A percentile compares a stretch with the other conserved stretches of the same genome.
phyloP scores from a whole-genome alignment of 2,329 filamentous ascomycete genomes.

The Elsinoe ampelina region DNA sequence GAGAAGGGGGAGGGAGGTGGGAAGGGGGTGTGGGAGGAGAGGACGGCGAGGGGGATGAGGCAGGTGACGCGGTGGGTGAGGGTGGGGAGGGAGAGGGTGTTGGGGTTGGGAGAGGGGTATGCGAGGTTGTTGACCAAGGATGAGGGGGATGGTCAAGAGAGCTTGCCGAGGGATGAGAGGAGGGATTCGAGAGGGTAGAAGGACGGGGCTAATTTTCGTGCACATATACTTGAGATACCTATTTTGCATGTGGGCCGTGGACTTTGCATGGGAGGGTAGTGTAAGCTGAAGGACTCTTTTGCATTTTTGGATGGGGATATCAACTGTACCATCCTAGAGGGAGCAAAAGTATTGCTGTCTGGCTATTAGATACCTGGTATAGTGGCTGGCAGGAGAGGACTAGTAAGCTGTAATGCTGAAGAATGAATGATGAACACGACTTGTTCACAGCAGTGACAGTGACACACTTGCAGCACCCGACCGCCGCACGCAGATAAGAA shows the following conservation, averaged over 20 bases:
- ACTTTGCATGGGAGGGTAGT: neutral
- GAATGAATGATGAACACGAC: no score
- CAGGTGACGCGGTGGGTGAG: neutral
- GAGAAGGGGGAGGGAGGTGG: neutral
- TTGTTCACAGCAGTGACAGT: no score
- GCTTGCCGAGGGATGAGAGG: neutral
- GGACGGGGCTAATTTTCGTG: neutral
- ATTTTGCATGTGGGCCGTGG: neutral
- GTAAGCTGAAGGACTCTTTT: no score
- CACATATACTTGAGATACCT: constrained; percentile 11
- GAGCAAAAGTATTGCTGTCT: neutral
- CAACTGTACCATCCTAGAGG: neutral
- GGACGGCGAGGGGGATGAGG: neutral
- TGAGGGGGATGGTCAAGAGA: neutral
- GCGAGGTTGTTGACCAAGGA: neutral
- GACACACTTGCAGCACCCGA: no score
- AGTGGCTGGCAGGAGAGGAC: no score
- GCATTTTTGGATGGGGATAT: neutral
- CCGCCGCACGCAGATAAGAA: no score
- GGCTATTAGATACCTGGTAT: neutral
- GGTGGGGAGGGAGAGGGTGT: neutral
- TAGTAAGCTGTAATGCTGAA: no score
- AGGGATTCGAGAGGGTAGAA: neutral
- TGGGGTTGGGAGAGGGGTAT: neutral
- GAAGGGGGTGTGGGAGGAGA: neutral